These are phyloP conservation scores for Boechera stricta DNA, from an alignment of 345 rosid genomes.

Conservation along the genomic window DNA sequence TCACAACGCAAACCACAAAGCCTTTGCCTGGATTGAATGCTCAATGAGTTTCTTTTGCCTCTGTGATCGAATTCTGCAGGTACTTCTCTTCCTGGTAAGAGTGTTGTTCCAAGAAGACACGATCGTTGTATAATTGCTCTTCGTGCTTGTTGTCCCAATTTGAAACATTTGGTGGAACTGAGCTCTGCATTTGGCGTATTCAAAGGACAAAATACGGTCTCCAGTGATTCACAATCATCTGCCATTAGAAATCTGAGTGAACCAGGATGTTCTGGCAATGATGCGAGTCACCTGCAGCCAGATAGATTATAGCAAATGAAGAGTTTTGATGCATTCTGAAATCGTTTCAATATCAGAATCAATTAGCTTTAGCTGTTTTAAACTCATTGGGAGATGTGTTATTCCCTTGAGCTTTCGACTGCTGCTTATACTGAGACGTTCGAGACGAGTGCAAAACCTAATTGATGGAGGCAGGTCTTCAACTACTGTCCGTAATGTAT, in stretches of 20 bases:
- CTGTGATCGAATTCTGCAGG: neutral
- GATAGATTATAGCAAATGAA: neutral
- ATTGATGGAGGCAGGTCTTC: conserved; percentile 12
- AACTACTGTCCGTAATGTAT: neutral
- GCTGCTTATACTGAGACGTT: rapidly evolving
- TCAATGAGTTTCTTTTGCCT: neutral
- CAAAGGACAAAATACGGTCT: neutral
- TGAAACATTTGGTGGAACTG: neutral
- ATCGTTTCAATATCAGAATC: neutral
- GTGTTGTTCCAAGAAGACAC: rapidly evolving
- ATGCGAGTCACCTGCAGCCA: conserved; percentile 7
- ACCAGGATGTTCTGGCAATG: conserved; percentile 28
- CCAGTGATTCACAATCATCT: neutral
- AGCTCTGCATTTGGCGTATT: neutral
- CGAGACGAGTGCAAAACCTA: neutral
- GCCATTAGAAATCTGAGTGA: rapidly evolving
- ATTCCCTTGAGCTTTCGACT: neutral
- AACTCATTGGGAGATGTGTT: conserved; percentile 15
- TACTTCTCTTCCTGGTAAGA: neutral
- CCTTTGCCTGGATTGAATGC: neutral
- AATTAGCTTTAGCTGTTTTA: neutral
- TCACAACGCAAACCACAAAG: neutral
- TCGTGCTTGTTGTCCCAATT: neutral
- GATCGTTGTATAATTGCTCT: neutral
- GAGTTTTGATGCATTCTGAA: conserved; percentile 12